Percentiles rank a stretch among this genome's conserved stretches.
Conservation (phyloP, 805 yeast species). For the Suhomyces faveliae region DNA sequence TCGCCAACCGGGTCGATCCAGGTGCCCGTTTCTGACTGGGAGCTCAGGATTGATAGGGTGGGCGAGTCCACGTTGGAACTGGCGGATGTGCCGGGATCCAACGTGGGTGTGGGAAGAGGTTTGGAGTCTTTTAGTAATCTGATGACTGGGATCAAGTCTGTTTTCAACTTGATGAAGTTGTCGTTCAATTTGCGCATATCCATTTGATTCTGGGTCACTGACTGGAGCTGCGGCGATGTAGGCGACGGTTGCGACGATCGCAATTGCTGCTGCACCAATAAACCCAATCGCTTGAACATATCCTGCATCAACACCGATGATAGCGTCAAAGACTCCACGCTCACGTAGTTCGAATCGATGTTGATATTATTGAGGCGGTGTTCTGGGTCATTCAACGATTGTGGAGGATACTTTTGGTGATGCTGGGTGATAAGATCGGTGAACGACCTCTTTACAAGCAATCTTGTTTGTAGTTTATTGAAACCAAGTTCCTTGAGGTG, state of each 20-base stretch:
- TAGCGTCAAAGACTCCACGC: slow-evolving; percentile 37
- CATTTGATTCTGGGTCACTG: slow-evolving; percentile 10
- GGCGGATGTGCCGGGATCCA: slow-evolving; percentile 37
- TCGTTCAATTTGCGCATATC: slow-evolving; percentile 49
- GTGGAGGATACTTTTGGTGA: slow-evolving; percentile 25
- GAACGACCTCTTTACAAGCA: slow-evolving; percentile 59
- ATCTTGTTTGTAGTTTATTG: slow-evolving; percentile 49
- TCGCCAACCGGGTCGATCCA: slow-evolving; percentile 10
- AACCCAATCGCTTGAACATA: slow-evolving; percentile 26
- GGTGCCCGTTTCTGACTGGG: slow-evolving; percentile 11
- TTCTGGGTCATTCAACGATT: slow-evolving; percentile 26
- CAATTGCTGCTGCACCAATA: slow-evolving; percentile 17
- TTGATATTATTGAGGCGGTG: slow-evolving; percentile 29
- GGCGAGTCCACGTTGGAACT: slow-evolving; percentile 24
- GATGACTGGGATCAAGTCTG: slow-evolving; percentile 64
- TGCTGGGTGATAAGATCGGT: slow-evolving; percentile 48
- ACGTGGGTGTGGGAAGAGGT: slow-evolving; percentile 66
- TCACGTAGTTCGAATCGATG: slow-evolving; percentile 36
- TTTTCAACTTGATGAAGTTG: slow-evolving; percentile 54
- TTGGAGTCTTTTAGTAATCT: slow-evolving; percentile 61
- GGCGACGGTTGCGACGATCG: slow-evolving; percentile 12
- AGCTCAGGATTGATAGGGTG: slow-evolving; percentile 23
- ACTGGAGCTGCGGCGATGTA: slow-evolving; percentile 13
- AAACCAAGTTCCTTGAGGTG: slow-evolving; percentile 78
- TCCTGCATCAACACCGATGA: slow-evolving; percentile 36